A percentile compares a stretch with the other conserved stretches of the same genome.
Evolutionary conservation across 768 basidiomycete species (phyloP).

Genomic region (Pleurotus citrinopileatus): DNA sequence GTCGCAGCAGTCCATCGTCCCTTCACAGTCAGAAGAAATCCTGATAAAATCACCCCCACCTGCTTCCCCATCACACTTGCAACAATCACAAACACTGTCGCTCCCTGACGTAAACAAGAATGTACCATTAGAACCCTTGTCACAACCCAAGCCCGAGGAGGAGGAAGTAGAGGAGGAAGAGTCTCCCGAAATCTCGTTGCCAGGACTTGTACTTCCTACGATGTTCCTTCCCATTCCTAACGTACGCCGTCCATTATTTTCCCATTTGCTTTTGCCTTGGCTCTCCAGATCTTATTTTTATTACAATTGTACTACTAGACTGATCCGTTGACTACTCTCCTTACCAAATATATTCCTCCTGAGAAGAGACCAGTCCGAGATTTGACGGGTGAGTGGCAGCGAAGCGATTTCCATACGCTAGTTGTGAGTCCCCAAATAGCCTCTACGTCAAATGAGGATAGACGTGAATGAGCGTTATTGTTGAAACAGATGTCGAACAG

Average conservation of each 20-base stretch:
- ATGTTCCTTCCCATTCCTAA: conserved; percentile 91
- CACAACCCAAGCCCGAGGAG: conserved; percentile 31
- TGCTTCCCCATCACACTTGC: conserved; percentile 16
- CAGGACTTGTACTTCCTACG: conserved; percentile 65
- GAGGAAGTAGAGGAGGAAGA: conserved; percentile 49
- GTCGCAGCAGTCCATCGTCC: conserved; percentile 28
- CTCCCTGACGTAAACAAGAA: conserved; percentile 51
- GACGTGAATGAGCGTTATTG: conserved; percentile 11
- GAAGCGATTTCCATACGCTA: conserved; percentile 70
- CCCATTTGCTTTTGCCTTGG: conserved; percentile 48
- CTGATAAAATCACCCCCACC: conserved; percentile 30
- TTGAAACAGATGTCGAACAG: conserved; percentile 74
- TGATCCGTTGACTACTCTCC: conserved; percentile 76
- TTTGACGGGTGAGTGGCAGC: conserved; percentile 69
- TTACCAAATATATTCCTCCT: conserved; percentile 83
- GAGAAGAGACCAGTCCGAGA: conserved; percentile 75
- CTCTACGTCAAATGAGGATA: neutral
- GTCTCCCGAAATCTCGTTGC: conserved; percentile 59
- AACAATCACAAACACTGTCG: conserved; percentile 22
- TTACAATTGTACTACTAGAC: conserved; percentile 57
- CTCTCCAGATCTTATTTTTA: conserved; percentile 44
- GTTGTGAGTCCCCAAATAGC: conserved; percentile 62
- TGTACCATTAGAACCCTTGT: conserved; percentile 45
- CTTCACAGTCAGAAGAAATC: conserved; percentile 38
- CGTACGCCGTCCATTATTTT: conserved; percentile 61